These are phyloP conservation scores for Przewalskia tangutica DNA, from an alignment of 257 asterid species.

Conservation along the genomic window DNA sequence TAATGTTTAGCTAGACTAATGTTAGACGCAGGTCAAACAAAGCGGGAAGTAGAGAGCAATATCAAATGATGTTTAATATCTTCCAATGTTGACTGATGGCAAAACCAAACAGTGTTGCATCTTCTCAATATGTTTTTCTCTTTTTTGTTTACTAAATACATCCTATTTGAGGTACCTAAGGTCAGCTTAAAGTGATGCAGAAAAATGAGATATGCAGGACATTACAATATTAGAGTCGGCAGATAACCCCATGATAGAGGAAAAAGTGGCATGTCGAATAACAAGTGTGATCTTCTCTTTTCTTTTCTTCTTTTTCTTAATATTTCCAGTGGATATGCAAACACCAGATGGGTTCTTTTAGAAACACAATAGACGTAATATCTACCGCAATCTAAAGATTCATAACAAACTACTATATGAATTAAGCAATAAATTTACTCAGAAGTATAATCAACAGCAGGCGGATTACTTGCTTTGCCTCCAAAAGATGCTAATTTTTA, in stretches of 20 bases:
- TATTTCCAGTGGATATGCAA: neutral
- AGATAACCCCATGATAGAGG: neutral
- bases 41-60: neutral
- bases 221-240: neutral
- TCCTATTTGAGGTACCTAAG: neutral
- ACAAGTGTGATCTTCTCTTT: neutral
- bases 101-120: neutral
- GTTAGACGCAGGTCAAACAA: neutral
- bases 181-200: neutral
- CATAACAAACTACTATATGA: neutral
- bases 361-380: neutral
- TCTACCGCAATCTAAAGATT: neutral
- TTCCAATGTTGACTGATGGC: neutral
- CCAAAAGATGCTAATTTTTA: neutral
- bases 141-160: neutral
- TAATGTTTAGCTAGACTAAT: neutral
- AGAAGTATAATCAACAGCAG: neutral
- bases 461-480: neutral
- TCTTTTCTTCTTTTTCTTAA: neutral
- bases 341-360: neutral
- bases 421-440: neutral
- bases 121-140: neutral
- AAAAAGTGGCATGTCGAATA: neutral
- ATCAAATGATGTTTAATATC: neutral
- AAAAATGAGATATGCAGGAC: neutral